Conservation (phyloP, 371 early-diverging fungal species). For the Chytridium lagenaria region DNA sequence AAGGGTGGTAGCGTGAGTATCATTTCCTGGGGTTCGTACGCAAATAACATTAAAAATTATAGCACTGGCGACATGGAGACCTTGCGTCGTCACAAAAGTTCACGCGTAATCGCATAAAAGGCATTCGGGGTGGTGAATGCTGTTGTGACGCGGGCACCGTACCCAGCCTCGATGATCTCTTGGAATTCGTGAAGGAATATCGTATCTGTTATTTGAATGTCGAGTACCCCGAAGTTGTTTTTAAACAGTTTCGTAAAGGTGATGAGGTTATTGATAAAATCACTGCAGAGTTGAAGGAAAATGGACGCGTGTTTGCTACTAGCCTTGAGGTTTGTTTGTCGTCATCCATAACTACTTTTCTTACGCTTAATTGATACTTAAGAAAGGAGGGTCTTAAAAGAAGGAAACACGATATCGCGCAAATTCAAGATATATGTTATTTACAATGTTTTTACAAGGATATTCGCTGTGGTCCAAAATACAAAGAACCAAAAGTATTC, state of each 20-base stretch:
- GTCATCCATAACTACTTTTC: too few relatives aligned
- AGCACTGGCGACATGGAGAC: neutral
- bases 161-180: neutral
- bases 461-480: too few relatives aligned
- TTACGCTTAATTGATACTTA: too few relatives aligned
- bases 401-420: too few relatives aligned
- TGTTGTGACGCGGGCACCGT: conserved; percentile 11
- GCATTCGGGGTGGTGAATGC: conserved; percentile 21
- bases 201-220: conserved; percentile 14
- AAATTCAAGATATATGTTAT: too few relatives aligned
- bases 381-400: too few relatives aligned
- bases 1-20: conserved; percentile 10
- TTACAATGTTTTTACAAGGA: too few relatives aligned
- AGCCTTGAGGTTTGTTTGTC: too few relatives aligned
- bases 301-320: too few relatives aligned
- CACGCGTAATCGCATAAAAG: neutral
- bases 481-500: neutral
- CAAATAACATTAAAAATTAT: too few relatives aligned
- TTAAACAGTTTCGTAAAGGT: neutral
- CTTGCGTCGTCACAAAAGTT: neutral
- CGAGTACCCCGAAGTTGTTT: conserved; percentile 11
- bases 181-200: conserved; percentile 1
- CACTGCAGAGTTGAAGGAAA: neutral
- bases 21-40: too few relatives aligned
- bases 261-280: neutral